Base-by-base conservation (phyloP, 306 rosid species). In the Prunus mume region DNA sequence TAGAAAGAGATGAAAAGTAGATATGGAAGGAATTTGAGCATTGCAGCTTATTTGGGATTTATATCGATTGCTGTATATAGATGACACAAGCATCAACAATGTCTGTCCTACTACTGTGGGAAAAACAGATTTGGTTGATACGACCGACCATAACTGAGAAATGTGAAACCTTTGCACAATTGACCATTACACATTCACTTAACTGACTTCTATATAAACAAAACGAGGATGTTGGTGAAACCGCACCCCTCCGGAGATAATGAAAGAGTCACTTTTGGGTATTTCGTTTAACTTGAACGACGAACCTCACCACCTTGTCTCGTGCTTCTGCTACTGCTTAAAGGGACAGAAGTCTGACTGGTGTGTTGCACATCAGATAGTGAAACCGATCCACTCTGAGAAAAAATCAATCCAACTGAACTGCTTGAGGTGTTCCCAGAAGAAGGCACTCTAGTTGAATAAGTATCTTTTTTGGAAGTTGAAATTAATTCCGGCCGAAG, bases 311-410 rank as follows among this genome's bases (percentile, higher is more conserved):
- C 86, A 18, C 88, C 83, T 72, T 89, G 89, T 80, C 96, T 77
- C 43, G 87, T 76, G 86, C 86, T 89, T 85, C 91, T 76, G 85
- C 84, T 81, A 81, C 81, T 68, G 76, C 76, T 89, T 60, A 78
- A 72, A 73, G 93, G 79, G 78, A 83, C 79, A 75, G 92, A 77
- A 85, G 77, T 87, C 75, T 87, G 91, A 63, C 83, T 82, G 22
- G 92, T 79, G 63, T 84, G 88, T 86, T 87, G 92, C 78, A 79
- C 91, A 75, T 89, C 93, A 74, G 92, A 79, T 10, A 79, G 88
- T 15, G 89, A 82, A 80, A 78, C 86, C 30, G 91, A 66, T 45
- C 88, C 93, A 20, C 88, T 85, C 77, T 87, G 94, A 30, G 96
- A 84, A 78, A 87, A 87, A 68, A 87, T 89, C 80, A 90, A 73